These are phyloP conservation scores for Aspergillus diversus DNA, from an alignment of 495 filamentous ascomycete genomes.

Conservation along the genomic window DNA sequence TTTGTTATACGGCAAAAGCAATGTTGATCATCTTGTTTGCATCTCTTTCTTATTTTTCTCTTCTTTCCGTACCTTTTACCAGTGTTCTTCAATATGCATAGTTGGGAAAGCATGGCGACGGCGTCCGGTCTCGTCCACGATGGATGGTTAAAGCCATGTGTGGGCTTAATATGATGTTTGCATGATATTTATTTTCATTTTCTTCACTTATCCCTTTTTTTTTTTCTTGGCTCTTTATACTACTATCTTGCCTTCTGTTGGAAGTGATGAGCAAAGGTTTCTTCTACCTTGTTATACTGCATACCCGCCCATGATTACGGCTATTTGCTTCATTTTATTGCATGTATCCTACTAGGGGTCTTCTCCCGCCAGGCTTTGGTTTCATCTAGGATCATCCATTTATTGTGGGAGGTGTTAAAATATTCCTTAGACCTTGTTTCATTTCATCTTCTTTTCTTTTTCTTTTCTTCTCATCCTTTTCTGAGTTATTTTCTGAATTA, in stretches of 20 bases:
- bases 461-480: neutral
- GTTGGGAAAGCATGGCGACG: constrained; percentile 40
- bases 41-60: constrained; percentile 24
- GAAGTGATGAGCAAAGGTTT: constrained; percentile 18
- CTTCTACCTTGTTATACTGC: constrained; percentile 12
- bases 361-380: neutral
- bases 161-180: constrained; percentile 31
- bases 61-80: constrained; percentile 18
- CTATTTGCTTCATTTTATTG: constrained; percentile 8
- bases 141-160: constrained; percentile 22
- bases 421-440: neutral
- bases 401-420: neutral
- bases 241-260: constrained; percentile 14
- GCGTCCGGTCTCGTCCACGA: constrained; percentile 31
- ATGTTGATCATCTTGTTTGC: constrained; percentile 19
- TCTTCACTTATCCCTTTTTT: constrained; percentile 11
- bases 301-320: neutral
- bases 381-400: neutral
- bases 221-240: constrained; percentile 19
- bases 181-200: constrained; percentile 25
- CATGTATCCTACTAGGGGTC: constrained; percentile 16
- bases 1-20: constrained; percentile 13
- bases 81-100: constrained; percentile 32
- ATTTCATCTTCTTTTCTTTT: constrained; percentile 1
- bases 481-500: neutral